Evolutionary conservation across 2,329 filamentous ascomycete genomes (phyloP), one percentile per base, ranked within the genome.

Genomic region (Orbilia javanica): DNA sequence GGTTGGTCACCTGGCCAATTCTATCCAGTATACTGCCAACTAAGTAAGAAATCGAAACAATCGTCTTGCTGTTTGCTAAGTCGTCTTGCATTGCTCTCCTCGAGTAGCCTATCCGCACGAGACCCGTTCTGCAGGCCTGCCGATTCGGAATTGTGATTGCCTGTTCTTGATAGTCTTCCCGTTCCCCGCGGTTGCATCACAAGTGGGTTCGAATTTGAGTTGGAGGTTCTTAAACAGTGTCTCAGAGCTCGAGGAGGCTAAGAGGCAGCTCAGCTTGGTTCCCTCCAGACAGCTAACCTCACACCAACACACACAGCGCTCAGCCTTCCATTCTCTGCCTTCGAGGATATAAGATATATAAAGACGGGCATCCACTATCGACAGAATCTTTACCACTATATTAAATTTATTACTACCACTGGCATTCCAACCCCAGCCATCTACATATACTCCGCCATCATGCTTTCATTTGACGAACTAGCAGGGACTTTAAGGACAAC

Each of bases 401-500:
- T 18, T 52, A 13, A 27, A 10, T 6, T 31, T 53, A 53, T 22
- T 36, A 36, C 29, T 13, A 22, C 52, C 13, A 34, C 27, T 44
- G 11, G 34, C 34, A 39, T n/a, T 4, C 10, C 29, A 34, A 36
- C 6, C 29, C 15, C 52, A 34, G 7, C n/a, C 18, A 22, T 57
- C 34, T 20, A n/a, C 31, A 60, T 15, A 13, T 22, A 36, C 18
- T 62, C 18, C 44, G 42, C 29, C 64, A 76, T 39, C 46, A 76
- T 76, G 72, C 39, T 76, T 20, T 76, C 72, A 22, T 76, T 76
- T 42, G 72, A 76, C 65, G 72, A 76, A 29, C 57, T 76, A 65
- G 72, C 72, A 39, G 72, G 72, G 13, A 76, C 72, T 4, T 48
- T 76, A 34, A 68, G 72, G 39, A 70, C 72, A 39, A 76, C 72